Percentiles rank a stretch among this genome's conserved stretches.
Conservation (phyloP, 2,329 filamentous ascomycete species). For the Bipolaris gigantea region DNA sequence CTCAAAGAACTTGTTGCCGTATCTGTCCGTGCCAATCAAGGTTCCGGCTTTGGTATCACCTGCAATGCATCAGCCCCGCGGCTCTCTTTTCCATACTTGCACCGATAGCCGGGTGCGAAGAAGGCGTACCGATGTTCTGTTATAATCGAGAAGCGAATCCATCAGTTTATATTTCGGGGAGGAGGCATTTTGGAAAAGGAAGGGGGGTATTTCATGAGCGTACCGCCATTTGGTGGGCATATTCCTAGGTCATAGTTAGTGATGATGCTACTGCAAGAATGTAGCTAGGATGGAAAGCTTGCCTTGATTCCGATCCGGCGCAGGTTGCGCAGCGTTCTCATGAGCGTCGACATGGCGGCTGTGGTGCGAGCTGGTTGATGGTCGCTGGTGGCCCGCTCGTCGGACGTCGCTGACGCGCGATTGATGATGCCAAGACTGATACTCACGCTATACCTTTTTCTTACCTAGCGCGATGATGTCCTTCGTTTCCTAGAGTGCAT, state of each 20-base stretch:
- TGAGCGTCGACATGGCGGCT: slow-evolving; percentile 82
- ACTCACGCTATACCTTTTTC: slow-evolving; percentile 5
- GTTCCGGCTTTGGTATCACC: slow-evolving; percentile 96
- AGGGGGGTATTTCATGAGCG: slow-evolving; percentile 44
- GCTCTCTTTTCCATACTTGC: not conserved
- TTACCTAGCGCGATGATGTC: slow-evolving; percentile 8
- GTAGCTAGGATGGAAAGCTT: slow-evolving; percentile 23
- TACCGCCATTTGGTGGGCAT: slow-evolving; percentile 91
- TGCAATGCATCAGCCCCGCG: slow-evolving; percentile 48
- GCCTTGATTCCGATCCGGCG: slow-evolving; percentile 89
- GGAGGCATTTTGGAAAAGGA: slow-evolving; percentile 21
- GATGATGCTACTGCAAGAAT: slow-evolving; percentile 20
- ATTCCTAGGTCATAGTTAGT: slow-evolving; percentile 64
- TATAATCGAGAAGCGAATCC: slow-evolving; percentile 16
- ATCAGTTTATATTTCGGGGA: slow-evolving; percentile 28
- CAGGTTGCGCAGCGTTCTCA: slow-evolving; percentile 83
- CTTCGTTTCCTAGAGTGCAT: slow-evolving; percentile 21
- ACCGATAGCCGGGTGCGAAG: too few species aligned
- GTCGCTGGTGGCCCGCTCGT: slow-evolving; percentile 12
- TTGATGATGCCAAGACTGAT: slow-evolving; percentile 30
- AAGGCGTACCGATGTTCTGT: slow-evolving; percentile 45
- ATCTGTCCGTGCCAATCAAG: slow-evolving; percentile 81
- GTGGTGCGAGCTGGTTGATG: slow-evolving; percentile 18
- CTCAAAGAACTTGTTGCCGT: slow-evolving; percentile 97
- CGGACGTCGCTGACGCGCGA: slow-evolving; percentile 15